A percentile compares a stretch with the other conserved stretches of the same genome.
Evolutionary conservation across 331 rosid species (phyloP).

Genomic region (Dryas integrifolia): DNA sequence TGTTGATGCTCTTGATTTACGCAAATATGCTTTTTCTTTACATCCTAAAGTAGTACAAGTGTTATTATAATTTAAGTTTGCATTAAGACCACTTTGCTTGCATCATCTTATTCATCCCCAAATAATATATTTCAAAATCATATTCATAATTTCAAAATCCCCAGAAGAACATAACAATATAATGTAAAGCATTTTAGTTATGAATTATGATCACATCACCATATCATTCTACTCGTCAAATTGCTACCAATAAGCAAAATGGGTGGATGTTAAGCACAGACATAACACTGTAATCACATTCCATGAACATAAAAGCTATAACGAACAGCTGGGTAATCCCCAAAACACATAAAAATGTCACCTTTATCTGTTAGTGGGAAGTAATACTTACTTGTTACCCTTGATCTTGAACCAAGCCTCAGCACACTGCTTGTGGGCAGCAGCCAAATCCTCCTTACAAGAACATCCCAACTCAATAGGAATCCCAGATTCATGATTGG

Average conservation of each 20-base stretch:
- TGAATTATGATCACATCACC: no score
- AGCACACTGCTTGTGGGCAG: constrained; percentile 55
- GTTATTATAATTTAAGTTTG: constrained; percentile 22
- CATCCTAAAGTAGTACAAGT: constrained; percentile 18
- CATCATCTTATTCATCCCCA: neutral
- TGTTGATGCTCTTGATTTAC: constrained; percentile 26
- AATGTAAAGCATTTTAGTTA: neutral
- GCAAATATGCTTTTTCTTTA: constrained; percentile 19
- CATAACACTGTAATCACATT: neutral
- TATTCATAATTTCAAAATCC: constrained; percentile 7
- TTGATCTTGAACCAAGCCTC: constrained; percentile 59
- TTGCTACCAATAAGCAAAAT: neutral
- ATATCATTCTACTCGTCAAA: constrained; percentile 3
- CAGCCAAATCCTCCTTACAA: constrained; percentile 53
- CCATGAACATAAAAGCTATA: constrained; percentile 12
- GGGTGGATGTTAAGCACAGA: neutral
- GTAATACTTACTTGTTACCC: constrained; percentile 47
- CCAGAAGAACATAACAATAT: constrained; percentile 10
- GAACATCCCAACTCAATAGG: constrained; percentile 55
- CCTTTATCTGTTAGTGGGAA: neutral
- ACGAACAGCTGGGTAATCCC: neutral
- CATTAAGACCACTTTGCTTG: constrained; percentile 18
- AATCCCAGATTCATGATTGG: constrained; percentile 47
- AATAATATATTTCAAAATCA: constrained; percentile 9
- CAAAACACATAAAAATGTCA: constrained; percentile 7